These are phyloP conservation scores for Triticum dicoccoides DNA, from an alignment of 176 grass and related monocot species.

Conservation along the genomic window DNA sequence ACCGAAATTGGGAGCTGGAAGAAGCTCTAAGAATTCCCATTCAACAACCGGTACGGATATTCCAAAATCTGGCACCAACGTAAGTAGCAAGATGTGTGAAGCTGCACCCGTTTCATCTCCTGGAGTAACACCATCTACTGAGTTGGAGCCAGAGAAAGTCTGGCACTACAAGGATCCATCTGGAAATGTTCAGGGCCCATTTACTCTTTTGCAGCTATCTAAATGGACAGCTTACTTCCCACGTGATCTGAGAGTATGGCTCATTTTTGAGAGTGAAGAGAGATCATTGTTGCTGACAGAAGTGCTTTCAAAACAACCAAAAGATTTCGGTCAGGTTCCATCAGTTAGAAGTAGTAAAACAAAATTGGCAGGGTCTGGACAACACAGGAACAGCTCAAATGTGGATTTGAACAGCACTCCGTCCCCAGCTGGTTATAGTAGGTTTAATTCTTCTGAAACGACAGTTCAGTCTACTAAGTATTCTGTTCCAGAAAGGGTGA, in stretches of 20 bases:
- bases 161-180: conserved; percentile 97
- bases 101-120: conserved; percentile 27
- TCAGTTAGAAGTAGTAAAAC: conserved; percentile 39
- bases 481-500: neutral
- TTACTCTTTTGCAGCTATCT: conserved; percentile 73
- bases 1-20: conserved; percentile 21
- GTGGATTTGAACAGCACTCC: conserved; percentile 38
- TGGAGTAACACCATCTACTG: conserved; percentile 30
- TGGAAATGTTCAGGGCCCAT: conserved; percentile 92
- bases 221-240: conserved; percentile 92
- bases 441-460: conserved; percentile 36
- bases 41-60: conserved; percentile 24
- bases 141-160: conserved; percentile 75
- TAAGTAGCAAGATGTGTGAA: conserved; percentile 32
- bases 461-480: conserved; percentile 23
- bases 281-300: conserved; percentile 78
- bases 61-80: conserved; percentile 23
- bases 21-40: conserved; percentile 22
- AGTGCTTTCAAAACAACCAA: conserved; percentile 64
- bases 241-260: conserved; percentile 76
- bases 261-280: conserved; percentile 86
- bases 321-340: conserved; percentile 51
- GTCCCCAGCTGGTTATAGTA: conserved; percentile 42
- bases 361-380: conserved; percentile 26
- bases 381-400: conserved; percentile 21